These are phyloP conservation scores for Arctium minus DNA, from an alignment of 129 eudicot species.

Conservation along the genomic window DNA sequence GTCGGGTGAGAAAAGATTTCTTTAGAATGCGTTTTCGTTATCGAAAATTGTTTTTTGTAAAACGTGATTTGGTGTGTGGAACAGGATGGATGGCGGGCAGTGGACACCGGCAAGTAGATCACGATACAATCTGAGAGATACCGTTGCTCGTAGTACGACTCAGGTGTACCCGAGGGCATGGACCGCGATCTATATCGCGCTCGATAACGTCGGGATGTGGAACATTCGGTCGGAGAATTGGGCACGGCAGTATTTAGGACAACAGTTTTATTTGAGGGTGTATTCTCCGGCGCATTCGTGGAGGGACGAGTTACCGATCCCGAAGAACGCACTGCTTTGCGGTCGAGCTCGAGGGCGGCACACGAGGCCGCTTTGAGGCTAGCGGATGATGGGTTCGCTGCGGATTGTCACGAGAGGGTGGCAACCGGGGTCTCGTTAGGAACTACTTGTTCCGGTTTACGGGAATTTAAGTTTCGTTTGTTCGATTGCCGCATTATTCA, in stretches of 20 bases:
- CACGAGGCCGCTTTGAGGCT: conserved; percentile 30
- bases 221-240: conserved; percentile 64
- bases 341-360: conserved; percentile 35
- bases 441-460: conserved; percentile 25
- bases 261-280: conserved; percentile 69
- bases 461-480: not conserved
- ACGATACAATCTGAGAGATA: conserved; percentile 60
- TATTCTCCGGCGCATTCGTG: conserved; percentile 63
- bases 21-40: not conserved
- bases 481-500: not conserved
- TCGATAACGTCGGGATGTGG: conserved; percentile 84
- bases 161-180: conserved; percentile 77
- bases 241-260: conserved; percentile 78
- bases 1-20: conserved; percentile 57
- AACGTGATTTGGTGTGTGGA: not conserved
- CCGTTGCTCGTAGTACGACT: conserved; percentile 52
- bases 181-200: conserved; percentile 70
- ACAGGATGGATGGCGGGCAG: conserved; percentile 73
- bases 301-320: conserved; percentile 41
- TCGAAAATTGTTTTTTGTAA: not conserved
- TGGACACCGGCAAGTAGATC: conserved; percentile 58
- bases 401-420: conserved; percentile 20
- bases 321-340: conserved; percentile 33
- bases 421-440: not conserved
- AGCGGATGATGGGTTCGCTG: not conserved